These are phyloP conservation scores for Atkinsonella texensis DNA, from an alignment of 2,329 filamentous ascomycete species.

Conservation along the genomic window DNA sequence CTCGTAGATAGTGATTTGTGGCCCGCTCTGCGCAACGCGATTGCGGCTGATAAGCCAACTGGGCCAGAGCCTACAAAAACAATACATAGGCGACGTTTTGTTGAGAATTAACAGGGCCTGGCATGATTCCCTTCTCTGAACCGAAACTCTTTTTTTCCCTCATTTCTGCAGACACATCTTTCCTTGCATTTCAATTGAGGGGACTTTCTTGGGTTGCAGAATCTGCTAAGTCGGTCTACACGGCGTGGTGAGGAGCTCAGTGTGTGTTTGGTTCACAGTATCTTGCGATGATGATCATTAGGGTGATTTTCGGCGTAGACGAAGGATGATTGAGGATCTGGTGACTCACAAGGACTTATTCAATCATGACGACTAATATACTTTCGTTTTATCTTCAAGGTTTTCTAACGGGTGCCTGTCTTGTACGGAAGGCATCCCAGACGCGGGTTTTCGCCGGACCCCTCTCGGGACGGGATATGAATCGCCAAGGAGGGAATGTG, in stretches of 20 bases:
- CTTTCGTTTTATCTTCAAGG: neutral
- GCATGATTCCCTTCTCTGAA: neutral
- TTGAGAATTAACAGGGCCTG: neutral
- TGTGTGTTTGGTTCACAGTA: neutral
- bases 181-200: neutral
- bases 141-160: neutral
- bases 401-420: neutral
- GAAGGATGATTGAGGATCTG: neutral
- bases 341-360: neutral
- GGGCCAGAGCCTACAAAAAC: conserved; percentile 27
- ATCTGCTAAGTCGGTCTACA: neutral
- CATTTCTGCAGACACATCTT: neutral
- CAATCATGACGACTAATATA: neutral
- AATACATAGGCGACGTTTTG: conserved; percentile 17
- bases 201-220: neutral
- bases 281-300: neutral
- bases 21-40: conserved; percentile 27
- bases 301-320: neutral
- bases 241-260: neutral
- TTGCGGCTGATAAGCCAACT: conserved; percentile 26
- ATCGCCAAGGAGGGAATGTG: neutral
- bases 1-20: conserved; percentile 46
- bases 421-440: neutral
- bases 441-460: neutral
- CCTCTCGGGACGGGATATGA: neutral